Conservation (phyloP, 148 eudicot species). For the Heliamphora exappendiculata region DNA sequence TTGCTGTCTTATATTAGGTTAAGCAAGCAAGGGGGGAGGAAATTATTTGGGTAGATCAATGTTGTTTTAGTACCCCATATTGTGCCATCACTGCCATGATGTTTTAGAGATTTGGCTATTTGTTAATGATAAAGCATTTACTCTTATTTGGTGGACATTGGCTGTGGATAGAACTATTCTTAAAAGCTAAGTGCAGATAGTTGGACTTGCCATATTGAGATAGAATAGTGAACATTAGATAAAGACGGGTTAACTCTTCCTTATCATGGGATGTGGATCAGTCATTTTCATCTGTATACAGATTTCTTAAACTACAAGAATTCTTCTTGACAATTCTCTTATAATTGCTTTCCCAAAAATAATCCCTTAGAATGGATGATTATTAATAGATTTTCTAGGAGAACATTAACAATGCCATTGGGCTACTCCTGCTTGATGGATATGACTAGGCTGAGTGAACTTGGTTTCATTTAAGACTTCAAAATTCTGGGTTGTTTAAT, state of each 20-base stretch:
- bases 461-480: not conserved
- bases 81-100: not conserved
- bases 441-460: not conserved
- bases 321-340: not conserved
- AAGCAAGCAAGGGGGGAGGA: not conserved
- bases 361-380: not conserved
- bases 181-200: no score
- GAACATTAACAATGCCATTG: not conserved
- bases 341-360: not conserved
- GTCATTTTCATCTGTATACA: no score
- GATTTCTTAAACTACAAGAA: not conserved
- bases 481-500: not conserved
- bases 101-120: not conserved
- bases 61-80: not conserved
- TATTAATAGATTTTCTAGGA: not conserved
- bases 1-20: not conserved
- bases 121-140: not conserved
- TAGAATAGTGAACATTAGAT: no score
- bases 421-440: no score
- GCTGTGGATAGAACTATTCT: no score
- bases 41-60: not conserved
- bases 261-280: no score
- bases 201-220: no score
- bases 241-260: no score
- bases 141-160: no score